phyloP scores from a whole-genome alignment of 179 eudicot species.

The Gypsophila paniculata region DNA sequence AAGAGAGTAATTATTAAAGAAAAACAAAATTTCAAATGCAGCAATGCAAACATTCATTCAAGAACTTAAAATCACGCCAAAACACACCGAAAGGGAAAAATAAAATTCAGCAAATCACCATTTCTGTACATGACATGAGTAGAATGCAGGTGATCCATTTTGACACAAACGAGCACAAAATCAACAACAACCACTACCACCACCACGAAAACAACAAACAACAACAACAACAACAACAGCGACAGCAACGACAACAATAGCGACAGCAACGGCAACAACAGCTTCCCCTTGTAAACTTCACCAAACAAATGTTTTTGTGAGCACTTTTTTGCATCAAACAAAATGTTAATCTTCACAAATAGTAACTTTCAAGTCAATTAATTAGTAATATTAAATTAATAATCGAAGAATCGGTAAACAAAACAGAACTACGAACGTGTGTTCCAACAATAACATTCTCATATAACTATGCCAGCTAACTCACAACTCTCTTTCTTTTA shows the following conservation, averaged over 20 bases:
- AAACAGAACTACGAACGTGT: constrained; percentile 25
- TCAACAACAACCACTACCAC: neutral
- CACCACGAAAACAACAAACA: no score
- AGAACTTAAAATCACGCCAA: neutral
- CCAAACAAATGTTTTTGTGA: neutral
- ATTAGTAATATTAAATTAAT: neutral
- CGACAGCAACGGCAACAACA: no score
- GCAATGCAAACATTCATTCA: neutral
- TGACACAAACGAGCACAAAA: constrained; percentile 13
- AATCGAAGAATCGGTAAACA: constrained; percentile 22
- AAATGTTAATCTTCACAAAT: no score
- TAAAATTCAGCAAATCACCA: constrained; percentile 29
- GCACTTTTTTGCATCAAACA: no score
- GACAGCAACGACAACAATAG: no score
- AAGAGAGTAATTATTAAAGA: neutral
- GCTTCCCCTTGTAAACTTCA: neutral
- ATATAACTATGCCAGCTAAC: constrained; percentile 26
- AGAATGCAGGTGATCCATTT: constrained; percentile 38
- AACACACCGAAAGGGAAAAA: constrained; percentile 7
- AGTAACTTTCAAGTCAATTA: neutral
- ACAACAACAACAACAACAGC: no score
- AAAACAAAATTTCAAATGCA: constrained; percentile 4
- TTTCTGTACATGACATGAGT: constrained; percentile 34
- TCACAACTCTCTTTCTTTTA: constrained; percentile 25
- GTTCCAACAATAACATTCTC: constrained; percentile 30